Percentiles rank a stretch among this genome's conserved stretches.
Conservation (phyloP, 2,329 filamentous ascomycete species). For the Botrytis sinoallii region DNA sequence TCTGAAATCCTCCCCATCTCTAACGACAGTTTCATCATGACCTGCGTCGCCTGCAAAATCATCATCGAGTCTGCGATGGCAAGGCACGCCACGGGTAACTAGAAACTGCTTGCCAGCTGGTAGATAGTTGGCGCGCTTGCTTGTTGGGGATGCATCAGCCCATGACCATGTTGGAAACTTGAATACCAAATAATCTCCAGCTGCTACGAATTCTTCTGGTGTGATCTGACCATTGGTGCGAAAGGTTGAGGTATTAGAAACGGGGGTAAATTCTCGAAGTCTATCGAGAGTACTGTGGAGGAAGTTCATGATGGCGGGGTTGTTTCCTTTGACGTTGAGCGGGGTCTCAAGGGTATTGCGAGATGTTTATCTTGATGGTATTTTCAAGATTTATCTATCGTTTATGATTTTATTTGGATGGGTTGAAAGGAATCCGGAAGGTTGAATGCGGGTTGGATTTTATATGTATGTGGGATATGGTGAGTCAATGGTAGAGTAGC, state of each 20-base stretch:
- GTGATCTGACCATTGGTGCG: slow-evolving; percentile 93
- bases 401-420: not conserved
- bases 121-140: slow-evolving; percentile 75
- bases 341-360: slow-evolving; percentile 7
- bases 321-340: slow-evolving; percentile 16
- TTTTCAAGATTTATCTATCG: not conserved
- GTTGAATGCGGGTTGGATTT: not conserved
- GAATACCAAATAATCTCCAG: slow-evolving; percentile 96
- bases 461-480: not conserved
- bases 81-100: slow-evolving; percentile 91
- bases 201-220: slow-evolving; percentile 91
- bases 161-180: slow-evolving; percentile 99
- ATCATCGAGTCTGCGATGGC: slow-evolving; percentile 84
- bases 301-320: slow-evolving; percentile 66
- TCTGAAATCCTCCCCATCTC: slow-evolving; percentile 67
- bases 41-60: slow-evolving; percentile 88
- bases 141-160: slow-evolving; percentile 80
- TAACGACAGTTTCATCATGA: slow-evolving; percentile 80
- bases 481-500: slow-evolving; percentile 9
- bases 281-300: slow-evolving; percentile 90
- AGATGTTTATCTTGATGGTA: not conserved
- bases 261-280: slow-evolving; percentile 87
- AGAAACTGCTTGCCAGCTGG: slow-evolving; percentile 92
- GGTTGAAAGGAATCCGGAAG: not conserved
- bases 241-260: slow-evolving; percentile 89